Percentiles rank a stretch among this genome's conserved stretches.
phyloP scores from a whole-genome alignment of 306 rosid genomes.

The Argentina anserina region DNA sequence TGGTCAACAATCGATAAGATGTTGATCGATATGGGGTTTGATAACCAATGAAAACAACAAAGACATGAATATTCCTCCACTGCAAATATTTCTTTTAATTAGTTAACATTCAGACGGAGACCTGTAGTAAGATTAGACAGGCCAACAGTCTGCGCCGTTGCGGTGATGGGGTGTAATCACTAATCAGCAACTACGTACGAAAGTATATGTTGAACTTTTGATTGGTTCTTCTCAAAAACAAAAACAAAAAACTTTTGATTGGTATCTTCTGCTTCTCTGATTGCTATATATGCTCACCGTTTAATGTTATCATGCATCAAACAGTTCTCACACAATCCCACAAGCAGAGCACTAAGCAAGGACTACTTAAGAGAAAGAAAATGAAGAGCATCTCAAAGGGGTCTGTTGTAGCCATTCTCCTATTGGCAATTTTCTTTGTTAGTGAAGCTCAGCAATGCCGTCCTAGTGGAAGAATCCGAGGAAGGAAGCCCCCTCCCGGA shows the following conservation, averaged over 20 bases:
- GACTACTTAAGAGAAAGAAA: too few relatives aligned
- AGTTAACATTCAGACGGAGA: too few relatives aligned
- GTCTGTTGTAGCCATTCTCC: neutral
- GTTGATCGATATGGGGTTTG: too few relatives aligned
- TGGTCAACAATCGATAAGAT: too few relatives aligned
- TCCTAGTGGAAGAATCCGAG: constrained; percentile 17
- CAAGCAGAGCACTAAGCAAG: too few relatives aligned
- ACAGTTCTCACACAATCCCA: neutral
- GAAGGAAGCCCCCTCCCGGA: constrained; percentile 19
- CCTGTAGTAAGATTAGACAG: too few relatives aligned
- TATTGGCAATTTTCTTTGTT: neutral
- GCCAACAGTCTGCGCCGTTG: too few relatives aligned
- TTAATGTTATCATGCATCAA: neutral
- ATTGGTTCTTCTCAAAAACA: too few relatives aligned
- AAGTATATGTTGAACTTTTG: neutral
- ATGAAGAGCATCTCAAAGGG: constrained; percentile 17
- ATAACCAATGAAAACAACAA: too few relatives aligned
- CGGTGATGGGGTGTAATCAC: neutral
- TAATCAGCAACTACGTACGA: neutral
- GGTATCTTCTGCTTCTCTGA: neutral
- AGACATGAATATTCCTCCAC: too few relatives aligned
- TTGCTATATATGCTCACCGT: neutral
- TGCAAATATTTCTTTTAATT: too few relatives aligned
- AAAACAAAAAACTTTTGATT: neutral
- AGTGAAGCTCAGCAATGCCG: constrained; percentile 19